Evolutionary conservation across 192 early-diverging fungal genomes (phyloP).

Genomic region (Helicostylum pulchrum): DNA sequence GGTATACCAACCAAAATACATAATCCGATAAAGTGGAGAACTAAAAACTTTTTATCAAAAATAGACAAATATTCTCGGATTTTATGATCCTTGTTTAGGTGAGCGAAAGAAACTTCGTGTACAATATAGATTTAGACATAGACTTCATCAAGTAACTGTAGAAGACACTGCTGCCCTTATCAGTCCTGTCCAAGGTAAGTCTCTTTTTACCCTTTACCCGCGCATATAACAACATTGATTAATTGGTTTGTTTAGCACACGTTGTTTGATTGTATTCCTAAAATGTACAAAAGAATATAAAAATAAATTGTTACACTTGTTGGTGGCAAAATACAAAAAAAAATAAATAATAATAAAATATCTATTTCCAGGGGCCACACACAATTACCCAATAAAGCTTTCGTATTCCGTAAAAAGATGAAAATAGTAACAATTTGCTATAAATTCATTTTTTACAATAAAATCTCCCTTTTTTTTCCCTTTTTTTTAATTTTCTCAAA

Average conservation of each 20-base stretch:
- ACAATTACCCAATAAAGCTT: too few relatives aligned
- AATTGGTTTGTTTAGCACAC: slow-evolving; percentile 8
- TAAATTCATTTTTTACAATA: slow-evolving; percentile 10
- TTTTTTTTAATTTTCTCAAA: slow-evolving; percentile 13
- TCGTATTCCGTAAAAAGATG: slow-evolving; percentile 2
- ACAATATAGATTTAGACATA: slow-evolving; percentile 13
- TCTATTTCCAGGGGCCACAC: slow-evolving; percentile 14
- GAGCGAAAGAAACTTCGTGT: slow-evolving; percentile 13
- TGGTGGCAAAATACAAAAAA: slow-evolving; percentile 19
- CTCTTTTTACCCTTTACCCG: too few relatives aligned
- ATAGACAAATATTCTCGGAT: slow-evolving; percentile 20
- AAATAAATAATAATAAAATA: slow-evolving; percentile 3
- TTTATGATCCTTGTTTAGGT: slow-evolving; percentile 19
- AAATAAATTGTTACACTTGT: slow-evolving; percentile 23
- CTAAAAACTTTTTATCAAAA: background rate
- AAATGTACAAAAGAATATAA: slow-evolving; percentile 15
- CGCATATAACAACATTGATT: background rate
- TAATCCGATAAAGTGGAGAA: background rate
- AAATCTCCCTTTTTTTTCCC: slow-evolving; percentile 1
- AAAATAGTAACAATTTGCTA: slow-evolving; percentile 21
- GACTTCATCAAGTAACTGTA: background rate
- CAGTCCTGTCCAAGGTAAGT: slow-evolving; percentile 15
- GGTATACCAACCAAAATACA: slow-evolving; percentile 44
- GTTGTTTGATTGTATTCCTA: slow-evolving; percentile 4
- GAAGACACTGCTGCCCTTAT: slow-evolving; percentile 1